Percentiles rank a stretch among this genome's conserved stretches.
phyloP scores from a whole-genome alignment of 768 basidiomycete genomes.

The Tricholoma saponaceum region DNA sequence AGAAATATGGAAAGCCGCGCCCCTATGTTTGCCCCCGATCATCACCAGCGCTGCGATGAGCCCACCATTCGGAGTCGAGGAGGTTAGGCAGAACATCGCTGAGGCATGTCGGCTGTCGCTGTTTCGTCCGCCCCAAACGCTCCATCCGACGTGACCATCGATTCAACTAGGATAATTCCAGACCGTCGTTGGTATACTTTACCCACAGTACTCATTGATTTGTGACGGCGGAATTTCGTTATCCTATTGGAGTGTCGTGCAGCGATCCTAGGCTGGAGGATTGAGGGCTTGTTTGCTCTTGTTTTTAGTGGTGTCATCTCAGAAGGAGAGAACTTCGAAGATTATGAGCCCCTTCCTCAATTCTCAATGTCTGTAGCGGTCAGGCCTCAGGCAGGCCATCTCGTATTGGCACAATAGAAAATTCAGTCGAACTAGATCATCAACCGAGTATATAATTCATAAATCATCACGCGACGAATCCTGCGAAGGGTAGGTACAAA shows the following conservation, averaged over 20 bases:
- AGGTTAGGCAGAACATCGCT: slow-evolving; percentile 52
- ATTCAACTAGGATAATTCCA: not conserved
- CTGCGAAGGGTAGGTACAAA: not conserved
- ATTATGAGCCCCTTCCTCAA: no score
- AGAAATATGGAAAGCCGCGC: slow-evolving; percentile 50
- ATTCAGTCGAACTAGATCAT: not conserved
- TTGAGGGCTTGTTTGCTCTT: no score
- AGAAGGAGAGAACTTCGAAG: no score
- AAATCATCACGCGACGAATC: not conserved
- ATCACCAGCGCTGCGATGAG: slow-evolving; percentile 50
- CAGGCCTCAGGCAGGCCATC: no score
- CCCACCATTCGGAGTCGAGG: slow-evolving; percentile 51
- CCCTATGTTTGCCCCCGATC: slow-evolving; percentile 65
- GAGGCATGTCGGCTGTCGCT: slow-evolving; percentile 45
- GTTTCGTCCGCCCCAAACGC: not conserved
- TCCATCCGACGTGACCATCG: not conserved
- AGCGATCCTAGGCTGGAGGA: no score
- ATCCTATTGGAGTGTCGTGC: no score
- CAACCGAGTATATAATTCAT: not conserved
- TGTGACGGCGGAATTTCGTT: no score
- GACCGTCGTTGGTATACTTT: not conserved
- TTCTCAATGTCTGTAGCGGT: no score
- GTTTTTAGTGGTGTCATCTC: no score
- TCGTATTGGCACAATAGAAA: not conserved
- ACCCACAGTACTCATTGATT: no score